Evolutionary conservation across 2,329 filamentous ascomycete species (phyloP), one percentile per base, ranked within the genome.

Genomic region (Aphanocladium album): DNA sequence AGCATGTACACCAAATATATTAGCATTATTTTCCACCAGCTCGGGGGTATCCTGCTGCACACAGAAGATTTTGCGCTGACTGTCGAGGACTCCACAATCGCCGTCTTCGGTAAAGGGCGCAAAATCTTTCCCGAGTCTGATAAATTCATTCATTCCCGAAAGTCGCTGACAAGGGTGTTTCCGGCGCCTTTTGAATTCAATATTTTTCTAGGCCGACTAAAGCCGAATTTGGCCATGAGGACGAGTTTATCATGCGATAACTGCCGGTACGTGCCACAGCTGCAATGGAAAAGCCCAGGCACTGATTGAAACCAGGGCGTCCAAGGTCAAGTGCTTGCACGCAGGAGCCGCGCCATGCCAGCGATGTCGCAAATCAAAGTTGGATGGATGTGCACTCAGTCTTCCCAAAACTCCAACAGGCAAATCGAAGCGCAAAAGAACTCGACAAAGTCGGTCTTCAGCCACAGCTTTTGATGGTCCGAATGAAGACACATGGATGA

Each of bases 261-360:
- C 37, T 74, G 72, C 57, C 65, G 72, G 72, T 72, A 62, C 63
- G 68, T 64, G 27, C 8, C 17, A 17, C 21, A 5, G 9, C 47
- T 21, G n/a, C 5, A 1, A 8, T 17, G 41, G 17, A 11, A 2
- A 35, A 17, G 17, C 8, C 17, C 30, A 41, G n/a, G 21, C 3
- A n/a, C n/a, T 49, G 50, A 53, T 14, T 5, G 17, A n/a, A 17
- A 14, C 19, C 23, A 75, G 73, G 23, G 67, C 65, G 53, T 73
- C 71, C 46, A 75, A 75, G 51, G 65, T 74, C 16, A 74, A 74
- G 50, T 75, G 72, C 55, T 64, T 71, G 14, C 71, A 74, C 60
- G 51, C 62, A 5, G 73, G 73, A 23, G 63, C 35, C 3, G 59
- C 71, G 19, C 73, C 73, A 0, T 75, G 73, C 5, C 65, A 67